Base-by-base conservation (phyloP, 2,329 filamentous ascomycete species). In the Diaporthe humulicola region DNA sequence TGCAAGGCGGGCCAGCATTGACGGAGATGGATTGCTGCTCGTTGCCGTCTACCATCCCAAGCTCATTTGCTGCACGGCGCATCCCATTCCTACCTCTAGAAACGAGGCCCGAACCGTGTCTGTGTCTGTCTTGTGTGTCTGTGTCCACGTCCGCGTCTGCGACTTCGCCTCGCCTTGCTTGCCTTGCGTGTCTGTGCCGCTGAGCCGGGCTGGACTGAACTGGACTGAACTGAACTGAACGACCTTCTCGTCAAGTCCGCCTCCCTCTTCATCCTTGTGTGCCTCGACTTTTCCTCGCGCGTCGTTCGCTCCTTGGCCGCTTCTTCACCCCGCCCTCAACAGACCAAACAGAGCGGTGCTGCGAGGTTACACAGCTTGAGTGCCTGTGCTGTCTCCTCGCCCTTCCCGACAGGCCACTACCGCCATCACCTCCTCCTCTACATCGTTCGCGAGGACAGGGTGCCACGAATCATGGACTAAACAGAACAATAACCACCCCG, bases 401-500 rank as follows among this genome's bases (percentile, higher is more conserved):
- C 60, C 17, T 9, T 19, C 40, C 42, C n/a, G 15, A 8, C 28
- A 22, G 25, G 33, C 64, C 64, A 38, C 64, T 33, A 19, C 3
- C 25, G 45, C 2, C n/a, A 70, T 28, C 50, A 64, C 60, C 15
- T 50, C 19, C 25, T 71, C 38, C 22, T 61, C 36, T 33, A 25
- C 36, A 15, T 7, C 33, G 33, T 30, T n/a, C 45, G 38, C 28
- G 42, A 56, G 66, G 36, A 70, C 66, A 45, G 45, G 38, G 30
- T 45, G 36, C 54, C 54, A 54, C 57, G 45, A 66, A 73, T 50
- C 40, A 75, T 75, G 74, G 74, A 73, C 25, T 75, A 38, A 75
- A 45, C 48, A 36, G n/a, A 10, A 33, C 56, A 28, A 10, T 33
- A 45, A 25, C 36, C n/a, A 57, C 38, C 25, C 60, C 66, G 33